phyloP scores from a whole-genome alignment of 805 yeast genomes.

The Soucietia sequanensis region DNA sequence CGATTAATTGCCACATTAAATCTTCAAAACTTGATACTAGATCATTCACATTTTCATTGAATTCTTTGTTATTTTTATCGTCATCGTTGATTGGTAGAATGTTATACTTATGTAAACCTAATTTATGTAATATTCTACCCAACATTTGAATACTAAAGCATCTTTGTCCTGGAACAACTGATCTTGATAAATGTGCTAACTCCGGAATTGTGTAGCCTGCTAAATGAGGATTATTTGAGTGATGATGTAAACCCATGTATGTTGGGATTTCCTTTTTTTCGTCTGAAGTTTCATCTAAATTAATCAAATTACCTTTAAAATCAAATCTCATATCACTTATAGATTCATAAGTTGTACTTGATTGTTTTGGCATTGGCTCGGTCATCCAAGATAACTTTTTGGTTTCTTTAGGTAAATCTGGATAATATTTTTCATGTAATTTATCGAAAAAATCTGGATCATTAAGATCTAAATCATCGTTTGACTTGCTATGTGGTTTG shows the following conservation, averaged over 20 bases:
- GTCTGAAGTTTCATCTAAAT: constrained; percentile 29
- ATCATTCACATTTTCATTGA: constrained; percentile 22
- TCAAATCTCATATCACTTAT: constrained; percentile 81
- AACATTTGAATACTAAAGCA: constrained; percentile 81
- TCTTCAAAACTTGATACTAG: constrained; percentile 42
- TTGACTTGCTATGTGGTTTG: constrained; percentile 40
- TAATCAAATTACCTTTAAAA: constrained; percentile 75
- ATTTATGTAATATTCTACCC: constrained; percentile 82
- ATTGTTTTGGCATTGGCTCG: constrained; percentile 49
- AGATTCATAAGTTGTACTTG: constrained; percentile 46
- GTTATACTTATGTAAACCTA: constrained; percentile 62
- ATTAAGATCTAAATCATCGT: constrained; percentile 53
- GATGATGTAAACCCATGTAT: constrained; percentile 82
- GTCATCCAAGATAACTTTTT: constrained; percentile 91
- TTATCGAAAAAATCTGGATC: constrained; percentile 80
- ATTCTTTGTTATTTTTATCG: constrained; percentile 29
- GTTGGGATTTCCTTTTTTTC: constrained; percentile 42
- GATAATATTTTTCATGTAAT: constrained; percentile 81
- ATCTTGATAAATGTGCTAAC: constrained; percentile 72
- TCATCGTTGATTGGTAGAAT: constrained; percentile 45
- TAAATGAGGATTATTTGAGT: constrained; percentile 79
- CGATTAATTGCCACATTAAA: constrained; percentile 70
- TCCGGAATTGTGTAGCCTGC: constrained; percentile 93
- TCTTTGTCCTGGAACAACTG: constrained; percentile 81
- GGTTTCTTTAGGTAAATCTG: constrained; percentile 83